Evolutionary conservation across 192 early-diverging fungal species (phyloP).

Genomic region (Gonapodya sp.): DNA sequence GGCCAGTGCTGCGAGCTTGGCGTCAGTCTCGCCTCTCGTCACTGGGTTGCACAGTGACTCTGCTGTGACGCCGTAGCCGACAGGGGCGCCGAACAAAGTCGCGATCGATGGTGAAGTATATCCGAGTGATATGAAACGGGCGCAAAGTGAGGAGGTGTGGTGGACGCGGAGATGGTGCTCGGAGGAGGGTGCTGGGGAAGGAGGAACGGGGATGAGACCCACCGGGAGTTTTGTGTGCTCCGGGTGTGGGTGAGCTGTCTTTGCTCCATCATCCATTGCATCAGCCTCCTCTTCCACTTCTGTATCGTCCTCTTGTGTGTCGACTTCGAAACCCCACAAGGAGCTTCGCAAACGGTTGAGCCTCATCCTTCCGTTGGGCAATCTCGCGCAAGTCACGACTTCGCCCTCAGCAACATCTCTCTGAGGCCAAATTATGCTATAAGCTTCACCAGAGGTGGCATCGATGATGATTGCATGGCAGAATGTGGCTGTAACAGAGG

Average conservation of each 20-base stretch:
- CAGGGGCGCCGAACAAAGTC: neutral
- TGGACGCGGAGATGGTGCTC: neutral
- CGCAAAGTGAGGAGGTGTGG: neutral
- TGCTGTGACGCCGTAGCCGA: neutral
- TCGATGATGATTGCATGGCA: neutral
- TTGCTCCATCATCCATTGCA: neutral
- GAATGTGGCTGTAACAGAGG: neutral
- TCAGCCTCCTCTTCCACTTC: neutral
- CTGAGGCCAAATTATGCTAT: neutral
- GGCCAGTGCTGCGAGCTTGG: neutral
- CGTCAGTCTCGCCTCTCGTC: neutral
- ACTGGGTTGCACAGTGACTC: neutral
- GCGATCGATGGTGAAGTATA: neutral
- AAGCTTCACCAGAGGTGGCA: neutral
- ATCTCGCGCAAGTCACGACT: neutral
- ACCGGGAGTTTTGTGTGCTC: neutral
- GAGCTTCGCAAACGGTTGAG: neutral
- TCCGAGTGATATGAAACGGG: neutral
- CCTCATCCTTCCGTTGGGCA: slow-evolving; percentile 5
- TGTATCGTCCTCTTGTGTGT: neutral
- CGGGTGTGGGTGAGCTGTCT: neutral
- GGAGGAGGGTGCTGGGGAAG: neutral
- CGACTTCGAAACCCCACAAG: neutral
- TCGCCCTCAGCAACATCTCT: slow-evolving; percentile 2
- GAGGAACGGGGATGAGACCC: neutral